Conservation (phyloP, 768 basidiomycete species). For the Boletus rubroflammeus region DNA sequence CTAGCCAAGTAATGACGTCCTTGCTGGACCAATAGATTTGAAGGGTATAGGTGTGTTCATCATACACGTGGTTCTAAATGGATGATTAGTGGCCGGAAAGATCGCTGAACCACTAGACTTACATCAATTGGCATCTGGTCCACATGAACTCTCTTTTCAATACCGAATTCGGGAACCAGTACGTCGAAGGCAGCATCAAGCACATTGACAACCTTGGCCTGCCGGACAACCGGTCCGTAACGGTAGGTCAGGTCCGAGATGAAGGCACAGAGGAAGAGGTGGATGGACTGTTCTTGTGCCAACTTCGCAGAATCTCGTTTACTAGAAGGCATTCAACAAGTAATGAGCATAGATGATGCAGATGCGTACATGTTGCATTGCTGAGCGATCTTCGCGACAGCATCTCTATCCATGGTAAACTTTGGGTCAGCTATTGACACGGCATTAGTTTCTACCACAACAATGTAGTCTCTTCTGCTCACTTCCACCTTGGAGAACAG, state of each 20-base stretch:
- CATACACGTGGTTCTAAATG: constrained; percentile 85
- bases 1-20: constrained; percentile 93
- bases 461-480: constrained; percentile 21
- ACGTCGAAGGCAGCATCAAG: constrained; percentile 99
- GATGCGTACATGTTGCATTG: constrained; percentile 89
- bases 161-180: constrained; percentile 92
- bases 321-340: constrained; percentile 37
- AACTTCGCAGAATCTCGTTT: constrained; percentile 89
- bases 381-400: constrained; percentile 95
- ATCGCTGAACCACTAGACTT: constrained; percentile 27
- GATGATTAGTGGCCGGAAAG: constrained; percentile 14
- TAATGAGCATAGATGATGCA: neutral
- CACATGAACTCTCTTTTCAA: constrained; percentile 97
- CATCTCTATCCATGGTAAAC: constrained; percentile 97
- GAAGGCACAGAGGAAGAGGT: constrained; percentile 91
- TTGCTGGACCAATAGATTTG: constrained; percentile 95
- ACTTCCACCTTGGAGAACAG: constrained; percentile 72
- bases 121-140: constrained; percentile 99
- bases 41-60: constrained; percentile 89
- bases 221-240: constrained; percentile 92
- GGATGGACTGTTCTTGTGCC: constrained; percentile 95
- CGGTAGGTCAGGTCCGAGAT: constrained; percentile 92
- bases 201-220: constrained; percentile 93
- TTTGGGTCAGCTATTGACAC: constrained; percentile 61
- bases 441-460: constrained; percentile 2